Percentiles rank a stretch among this genome's conserved stretches.
Evolutionary conservation across 129 eudicot genomes (phyloP).

Genomic region (Flaveria robusta): DNA sequence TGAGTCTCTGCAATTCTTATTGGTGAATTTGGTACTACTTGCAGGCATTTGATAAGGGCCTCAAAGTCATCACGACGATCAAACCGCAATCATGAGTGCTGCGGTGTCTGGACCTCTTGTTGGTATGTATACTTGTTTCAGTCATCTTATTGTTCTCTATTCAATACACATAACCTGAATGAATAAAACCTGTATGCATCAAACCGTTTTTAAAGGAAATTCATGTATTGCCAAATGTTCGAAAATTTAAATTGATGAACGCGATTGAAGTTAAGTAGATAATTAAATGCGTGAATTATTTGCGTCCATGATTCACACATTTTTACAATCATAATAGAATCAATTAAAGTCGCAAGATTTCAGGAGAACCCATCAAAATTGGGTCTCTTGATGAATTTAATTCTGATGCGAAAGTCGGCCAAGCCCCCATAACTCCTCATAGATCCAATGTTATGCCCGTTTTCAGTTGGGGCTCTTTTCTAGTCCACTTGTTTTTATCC

Average conservation of each 20-base stretch:
- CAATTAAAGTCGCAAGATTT: neutral
- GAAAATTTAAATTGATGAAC: neutral
- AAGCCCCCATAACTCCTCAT: neutral
- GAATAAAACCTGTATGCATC: neutral
- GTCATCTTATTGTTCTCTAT: neutral
- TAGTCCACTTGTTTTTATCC: neutral
- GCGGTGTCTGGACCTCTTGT: constrained; percentile 55
- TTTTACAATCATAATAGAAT: neutral
- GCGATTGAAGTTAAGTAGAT: neutral
- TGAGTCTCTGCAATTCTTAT: constrained; percentile 22
- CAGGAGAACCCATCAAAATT: neutral
- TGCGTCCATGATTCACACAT: neutral
- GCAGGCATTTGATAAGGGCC: constrained; percentile 53
- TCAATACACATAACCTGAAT: neutral
- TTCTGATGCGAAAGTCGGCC: neutral
- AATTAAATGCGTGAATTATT: neutral
- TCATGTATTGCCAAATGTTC: neutral
- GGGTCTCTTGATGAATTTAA: neutral
- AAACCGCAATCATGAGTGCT: constrained; percentile 59
- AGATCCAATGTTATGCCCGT: neutral
- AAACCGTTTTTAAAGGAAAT: neutral
- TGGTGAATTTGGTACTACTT: constrained; percentile 27
- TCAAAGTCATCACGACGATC: constrained; percentile 27
- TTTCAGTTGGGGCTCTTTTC: neutral
- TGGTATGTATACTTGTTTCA: constrained; percentile 42